A percentile compares a stretch with the other conserved stretches of the same genome.
Conservation (phyloP, 495 filamentous ascomycete genomes). For the Podospora sp. region DNA sequence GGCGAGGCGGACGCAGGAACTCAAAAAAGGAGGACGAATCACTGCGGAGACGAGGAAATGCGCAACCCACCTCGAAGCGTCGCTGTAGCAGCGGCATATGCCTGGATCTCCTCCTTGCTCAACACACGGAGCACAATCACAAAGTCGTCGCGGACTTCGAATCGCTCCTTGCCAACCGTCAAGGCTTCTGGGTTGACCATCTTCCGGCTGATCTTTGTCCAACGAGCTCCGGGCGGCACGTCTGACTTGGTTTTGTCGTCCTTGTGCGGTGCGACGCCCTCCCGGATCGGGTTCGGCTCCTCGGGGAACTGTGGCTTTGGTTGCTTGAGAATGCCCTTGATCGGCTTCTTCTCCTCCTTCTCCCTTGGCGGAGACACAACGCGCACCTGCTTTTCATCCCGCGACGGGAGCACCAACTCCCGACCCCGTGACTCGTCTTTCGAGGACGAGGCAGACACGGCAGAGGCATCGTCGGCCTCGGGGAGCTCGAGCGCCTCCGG, state of each 20-base stretch:
- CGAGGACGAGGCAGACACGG: constrained; percentile 24
- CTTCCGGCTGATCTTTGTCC: constrained; percentile 85
- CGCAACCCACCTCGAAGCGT: constrained; percentile 68
- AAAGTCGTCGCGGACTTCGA: constrained; percentile 77
- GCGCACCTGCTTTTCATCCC: constrained; percentile 50
- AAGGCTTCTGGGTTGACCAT: constrained; percentile 83
- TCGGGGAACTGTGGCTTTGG: constrained; percentile 79
- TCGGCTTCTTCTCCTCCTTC: constrained; percentile 46
- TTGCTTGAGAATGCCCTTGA: constrained; percentile 61
- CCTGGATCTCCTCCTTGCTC: constrained; percentile 79
- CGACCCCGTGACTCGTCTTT: constrained; percentile 46
- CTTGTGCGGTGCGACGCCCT: constrained; percentile 87
- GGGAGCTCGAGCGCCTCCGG: constrained; percentile 26
- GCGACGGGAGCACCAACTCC: constrained; percentile 32
- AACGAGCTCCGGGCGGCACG: constrained; percentile 76
- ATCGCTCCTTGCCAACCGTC: constrained; percentile 75
- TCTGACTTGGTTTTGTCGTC: constrained; percentile 72
- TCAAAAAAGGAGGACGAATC: constrained; percentile 18
- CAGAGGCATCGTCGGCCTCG: constrained; percentile 29
- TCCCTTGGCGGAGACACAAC: constrained; percentile 59
- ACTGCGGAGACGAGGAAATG: constrained; percentile 13
- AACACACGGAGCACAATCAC: constrained; percentile 84
- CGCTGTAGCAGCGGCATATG: constrained; percentile 72
- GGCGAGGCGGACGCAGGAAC: background rate
- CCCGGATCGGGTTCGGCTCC: constrained; percentile 72